phyloP scores from a whole-genome alignment of 371 early-diverging fungal genomes.

The Entomophthora muscae region DNA sequence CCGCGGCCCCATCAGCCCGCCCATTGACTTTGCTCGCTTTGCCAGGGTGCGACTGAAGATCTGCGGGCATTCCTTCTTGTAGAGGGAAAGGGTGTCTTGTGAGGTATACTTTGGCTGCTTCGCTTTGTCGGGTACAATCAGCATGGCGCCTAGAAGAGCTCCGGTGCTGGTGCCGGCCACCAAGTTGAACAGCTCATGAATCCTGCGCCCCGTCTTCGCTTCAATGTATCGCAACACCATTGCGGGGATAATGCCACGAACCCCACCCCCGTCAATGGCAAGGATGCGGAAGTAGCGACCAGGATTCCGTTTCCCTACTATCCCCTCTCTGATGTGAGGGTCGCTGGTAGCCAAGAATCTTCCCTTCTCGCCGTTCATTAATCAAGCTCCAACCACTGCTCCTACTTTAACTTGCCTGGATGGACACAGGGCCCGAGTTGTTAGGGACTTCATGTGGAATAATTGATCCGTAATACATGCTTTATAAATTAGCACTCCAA shows the following conservation, averaged over 20 bases:
- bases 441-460: no score
- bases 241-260: constrained; percentile 10
- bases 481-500: no score
- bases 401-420: no score
- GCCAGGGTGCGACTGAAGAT: not conserved
- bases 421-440: no score
- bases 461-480: no score
- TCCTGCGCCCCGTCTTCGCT: not conserved
- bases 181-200: no score
- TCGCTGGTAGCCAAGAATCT: no score
- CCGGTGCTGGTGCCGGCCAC: constrained; percentile 12
- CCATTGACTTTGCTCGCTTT: no score
- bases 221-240: constrained; percentile 8
- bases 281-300: not conserved
- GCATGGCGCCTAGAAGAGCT: constrained; percentile 3
- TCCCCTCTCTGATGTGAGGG: no score
- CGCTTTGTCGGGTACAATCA: not conserved
- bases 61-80: not conserved
- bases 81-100: not conserved
- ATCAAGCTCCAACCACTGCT: no score
- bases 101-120: constrained; percentile 1
- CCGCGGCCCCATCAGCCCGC: not conserved
- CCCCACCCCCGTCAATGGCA: constrained; percentile 10
- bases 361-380: no score
- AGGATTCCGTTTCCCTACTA: no score